phyloP scores from a whole-genome alignment of 2,329 filamentous ascomycete genomes.

The Phaeophleospora eucalypticola region DNA sequence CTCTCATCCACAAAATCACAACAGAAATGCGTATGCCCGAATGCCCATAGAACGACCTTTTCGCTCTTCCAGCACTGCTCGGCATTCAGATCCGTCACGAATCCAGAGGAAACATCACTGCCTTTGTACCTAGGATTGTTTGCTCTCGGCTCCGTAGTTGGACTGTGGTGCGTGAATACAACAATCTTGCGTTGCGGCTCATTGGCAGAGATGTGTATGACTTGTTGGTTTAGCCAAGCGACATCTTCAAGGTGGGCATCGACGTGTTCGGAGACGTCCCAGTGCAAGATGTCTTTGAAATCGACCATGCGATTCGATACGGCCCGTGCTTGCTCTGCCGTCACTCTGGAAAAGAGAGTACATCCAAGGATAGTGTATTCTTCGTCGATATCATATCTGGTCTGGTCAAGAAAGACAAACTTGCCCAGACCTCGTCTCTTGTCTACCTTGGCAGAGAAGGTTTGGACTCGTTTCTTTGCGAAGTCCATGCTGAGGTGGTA shows the following conservation, averaged over 20 bases:
- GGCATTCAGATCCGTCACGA: slow-evolving; percentile 8
- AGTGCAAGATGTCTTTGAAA: slow-evolving; percentile 27
- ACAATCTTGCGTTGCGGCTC: slow-evolving; percentile 29
- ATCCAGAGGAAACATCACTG: slow-evolving; percentile 11
- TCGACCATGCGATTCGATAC: slow-evolving; percentile 13
- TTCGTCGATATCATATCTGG: slow-evolving; percentile 21
- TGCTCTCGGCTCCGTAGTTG: slow-evolving; percentile 34
- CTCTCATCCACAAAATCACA: slow-evolving; percentile 10
- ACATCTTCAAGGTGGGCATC: slow-evolving; percentile 39
- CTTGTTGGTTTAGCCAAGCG: slow-evolving; percentile 42
- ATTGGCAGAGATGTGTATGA: slow-evolving; percentile 15
- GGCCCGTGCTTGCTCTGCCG: slow-evolving; percentile 4
- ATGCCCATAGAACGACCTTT: slow-evolving; percentile 12
- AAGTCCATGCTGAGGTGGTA: slow-evolving; percentile 41
- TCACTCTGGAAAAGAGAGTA: slow-evolving; percentile 22
- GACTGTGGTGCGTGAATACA: slow-evolving; percentile 45
- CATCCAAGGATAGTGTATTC: slow-evolving; percentile 35
- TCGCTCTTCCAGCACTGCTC: slow-evolving; percentile 8
- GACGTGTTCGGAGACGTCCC: slow-evolving; percentile 39
- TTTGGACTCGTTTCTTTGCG: slow-evolving; percentile 28
- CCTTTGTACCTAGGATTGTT: slow-evolving; percentile 34
- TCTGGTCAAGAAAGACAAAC: slow-evolving; percentile 41
- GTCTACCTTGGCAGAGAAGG: slow-evolving; percentile 6
- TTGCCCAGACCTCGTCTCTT: slow-evolving; percentile 29
- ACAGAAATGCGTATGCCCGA: slow-evolving; percentile 16